Base-by-base conservation (phyloP, 352 stramenopile species). In the Blastocystis sp. region DNA sequence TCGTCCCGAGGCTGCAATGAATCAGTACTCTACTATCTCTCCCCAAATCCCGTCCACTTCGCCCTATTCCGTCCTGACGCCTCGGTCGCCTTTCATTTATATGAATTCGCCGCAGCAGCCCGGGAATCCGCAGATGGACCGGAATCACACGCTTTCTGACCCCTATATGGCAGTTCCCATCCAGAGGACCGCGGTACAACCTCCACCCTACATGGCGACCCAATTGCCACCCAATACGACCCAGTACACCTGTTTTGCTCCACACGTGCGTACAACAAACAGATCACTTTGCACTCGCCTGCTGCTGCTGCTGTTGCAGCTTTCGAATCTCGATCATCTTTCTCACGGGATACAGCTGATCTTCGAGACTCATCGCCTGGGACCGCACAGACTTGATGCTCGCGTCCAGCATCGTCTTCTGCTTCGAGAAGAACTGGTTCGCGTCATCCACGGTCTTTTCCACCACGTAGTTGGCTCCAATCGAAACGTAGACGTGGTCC, bases 371-470 rank as follows among this genome's bases (percentile, higher is more conserved):
- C 71, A 81, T 81, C 41, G 71, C 71, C 52, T 81, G 71, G 19
- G 43, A 64, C 10, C 71, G 71, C 10, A 81, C 40, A 5, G 71
- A 48, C 45, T 81, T 81, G 17, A 81, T 62, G 40, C 59, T 81
- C n/a, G 14, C 41, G 7, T 61, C 52, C 43, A 81, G 3, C 41
- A 81, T 81, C 23, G 71, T 52, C 40, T 81, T 59, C 14, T 64
- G 23, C 38, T 59, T 67, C 14, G 48, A 56, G 56, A 81, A 81
- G 59, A 81, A 81, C 28, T 17, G 10, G 7, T n/a, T 23, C 7
- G 71, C 71, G 40, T 81, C 71, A 0, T 81, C 71, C 43, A 81
- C 71, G 9, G 23, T 81, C 71, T 81, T 81, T 41, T 81, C 71
- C 23, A 81, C 59, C 34, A 81, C 71, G 62, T 81, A 81, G 5